A percentile compares a stretch with the other conserved stretches of the same genome.
Evolutionary conservation across 306 rosid species (phyloP).

Genomic region (Ziziphus jujuba): DNA sequence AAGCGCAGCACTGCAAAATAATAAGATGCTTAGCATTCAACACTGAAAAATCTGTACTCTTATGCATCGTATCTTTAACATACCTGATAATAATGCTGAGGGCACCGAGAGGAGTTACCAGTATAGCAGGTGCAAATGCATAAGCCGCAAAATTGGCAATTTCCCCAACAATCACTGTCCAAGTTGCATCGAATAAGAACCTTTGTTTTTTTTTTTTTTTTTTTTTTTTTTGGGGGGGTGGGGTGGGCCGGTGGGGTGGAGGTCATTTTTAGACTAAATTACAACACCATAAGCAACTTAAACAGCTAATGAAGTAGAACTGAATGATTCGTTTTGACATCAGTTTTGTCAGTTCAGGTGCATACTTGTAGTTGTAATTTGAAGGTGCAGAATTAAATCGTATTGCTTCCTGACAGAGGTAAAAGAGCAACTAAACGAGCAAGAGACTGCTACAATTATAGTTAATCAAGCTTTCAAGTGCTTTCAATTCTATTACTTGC

Average conservation of each 20-base stretch:
- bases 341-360: neutral
- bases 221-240: no score
- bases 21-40: conserved; percentile 41
- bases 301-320: conserved; percentile 1
- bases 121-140: conserved; percentile 97
- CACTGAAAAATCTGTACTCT: conserved; percentile 21
- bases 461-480: neutral
- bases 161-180: conserved; percentile 98
- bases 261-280: conserved; percentile 4
- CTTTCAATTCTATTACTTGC: neutral
- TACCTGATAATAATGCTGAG: conserved; percentile 99
- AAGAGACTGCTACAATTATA: neutral
- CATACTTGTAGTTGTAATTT: neutral
- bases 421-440: neutral
- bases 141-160: conserved; percentile 98
- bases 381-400: no score
- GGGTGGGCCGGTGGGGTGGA: no score
- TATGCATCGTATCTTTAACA: conserved; percentile 27
- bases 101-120: conserved; percentile 99
- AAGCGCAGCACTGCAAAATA: conserved; percentile 91
- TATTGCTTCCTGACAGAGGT: neutral
- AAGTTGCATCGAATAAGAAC: conserved; percentile 39
- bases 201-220: neutral
- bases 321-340: neutral
- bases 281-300: conserved; percentile 11